These are phyloP conservation scores for Echinosophora koreensis DNA, from an alignment of 306 rosid genomes.

Conservation along the genomic window DNA sequence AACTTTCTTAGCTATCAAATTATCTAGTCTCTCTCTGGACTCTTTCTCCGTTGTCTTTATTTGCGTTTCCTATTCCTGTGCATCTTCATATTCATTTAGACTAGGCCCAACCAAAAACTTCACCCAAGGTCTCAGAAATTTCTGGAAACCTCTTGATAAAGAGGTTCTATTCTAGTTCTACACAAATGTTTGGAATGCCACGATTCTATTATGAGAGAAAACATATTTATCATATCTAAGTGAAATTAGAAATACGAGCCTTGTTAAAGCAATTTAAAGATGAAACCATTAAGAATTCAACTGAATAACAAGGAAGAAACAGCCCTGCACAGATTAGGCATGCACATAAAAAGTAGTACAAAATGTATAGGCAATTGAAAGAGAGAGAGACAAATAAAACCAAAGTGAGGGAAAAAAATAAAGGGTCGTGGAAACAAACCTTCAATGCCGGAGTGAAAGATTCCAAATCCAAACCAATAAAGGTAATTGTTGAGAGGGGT, in stretches of 20 bases:
- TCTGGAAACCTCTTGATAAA: no score
- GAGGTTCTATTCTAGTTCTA: background rate
- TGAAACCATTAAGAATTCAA: background rate
- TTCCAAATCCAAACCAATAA: conserved; percentile 90
- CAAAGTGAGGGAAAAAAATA: background rate
- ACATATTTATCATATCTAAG: no score
- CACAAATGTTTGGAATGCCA: background rate
- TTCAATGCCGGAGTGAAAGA: conserved; percentile 93
- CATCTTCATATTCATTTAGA: no score
- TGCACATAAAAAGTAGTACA: background rate
- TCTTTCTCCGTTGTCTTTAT: no score
- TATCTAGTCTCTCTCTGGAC: no score
- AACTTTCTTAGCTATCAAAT: no score
- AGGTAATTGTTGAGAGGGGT: conserved; percentile 81
- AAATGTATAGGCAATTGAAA: background rate
- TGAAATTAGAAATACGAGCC: background rate
- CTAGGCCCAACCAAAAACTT: no score
- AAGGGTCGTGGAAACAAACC: conserved; percentile 50
- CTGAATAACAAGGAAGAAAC: background rate
- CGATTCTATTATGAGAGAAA: no score
- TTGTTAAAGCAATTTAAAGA: background rate
- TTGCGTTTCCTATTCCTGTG: no score
- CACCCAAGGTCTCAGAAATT: no score
- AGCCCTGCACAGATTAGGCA: conserved; percentile 38
- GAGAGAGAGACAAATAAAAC: background rate